Percentiles rank a stretch among this genome's conserved stretches.
Conservation (phyloP, 352 stramenopile species). For the Peronosclerospora sorghi region DNA sequence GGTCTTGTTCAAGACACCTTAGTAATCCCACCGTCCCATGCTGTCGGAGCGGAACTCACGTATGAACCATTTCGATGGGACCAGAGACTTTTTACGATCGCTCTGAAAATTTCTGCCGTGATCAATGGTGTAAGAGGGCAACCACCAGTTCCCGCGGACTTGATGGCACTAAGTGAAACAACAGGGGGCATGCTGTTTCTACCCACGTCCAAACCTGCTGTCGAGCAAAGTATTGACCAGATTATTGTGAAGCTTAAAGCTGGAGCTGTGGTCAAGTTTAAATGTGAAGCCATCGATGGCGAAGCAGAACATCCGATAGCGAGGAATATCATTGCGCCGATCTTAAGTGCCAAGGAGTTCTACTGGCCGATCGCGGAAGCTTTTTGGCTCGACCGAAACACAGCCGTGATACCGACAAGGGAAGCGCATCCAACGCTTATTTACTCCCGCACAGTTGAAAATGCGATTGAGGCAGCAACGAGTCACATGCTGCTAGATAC, state of each 20-base stretch:
- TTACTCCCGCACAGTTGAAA: conserved; percentile 59
- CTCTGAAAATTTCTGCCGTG: conserved; percentile 66
- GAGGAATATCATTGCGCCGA: conserved; percentile 60
- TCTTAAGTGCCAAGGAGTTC: conserved; percentile 66
- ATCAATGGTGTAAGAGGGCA: conserved; percentile 48
- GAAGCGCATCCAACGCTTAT: conserved; percentile 71
- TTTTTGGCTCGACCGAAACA: conserved; percentile 83
- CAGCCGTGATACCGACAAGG: conserved; percentile 45
- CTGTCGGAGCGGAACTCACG: conserved; percentile 68
- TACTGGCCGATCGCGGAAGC: conserved; percentile 71
- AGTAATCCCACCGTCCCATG: no score
- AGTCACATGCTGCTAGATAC: conserved; percentile 84
- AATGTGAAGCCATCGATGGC: conserved; percentile 40
- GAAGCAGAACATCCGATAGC: conserved; percentile 34
- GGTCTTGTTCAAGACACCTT: no score
- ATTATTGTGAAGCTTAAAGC: conserved; percentile 78
- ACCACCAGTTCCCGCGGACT: conserved; percentile 43
- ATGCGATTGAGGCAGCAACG: conserved; percentile 66
- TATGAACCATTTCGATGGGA: conserved; percentile 78
- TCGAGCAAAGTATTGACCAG: conserved; percentile 80
- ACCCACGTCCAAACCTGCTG: conserved; percentile 62
- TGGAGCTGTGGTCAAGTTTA: conserved; percentile 74
- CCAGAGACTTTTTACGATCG: conserved; percentile 70
- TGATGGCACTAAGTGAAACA: conserved; percentile 75
- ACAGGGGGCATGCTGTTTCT: conserved; percentile 78